Evolutionary conservation across 345 rosid species (phyloP).

Genomic region (Carallia pectinifolia): DNA sequence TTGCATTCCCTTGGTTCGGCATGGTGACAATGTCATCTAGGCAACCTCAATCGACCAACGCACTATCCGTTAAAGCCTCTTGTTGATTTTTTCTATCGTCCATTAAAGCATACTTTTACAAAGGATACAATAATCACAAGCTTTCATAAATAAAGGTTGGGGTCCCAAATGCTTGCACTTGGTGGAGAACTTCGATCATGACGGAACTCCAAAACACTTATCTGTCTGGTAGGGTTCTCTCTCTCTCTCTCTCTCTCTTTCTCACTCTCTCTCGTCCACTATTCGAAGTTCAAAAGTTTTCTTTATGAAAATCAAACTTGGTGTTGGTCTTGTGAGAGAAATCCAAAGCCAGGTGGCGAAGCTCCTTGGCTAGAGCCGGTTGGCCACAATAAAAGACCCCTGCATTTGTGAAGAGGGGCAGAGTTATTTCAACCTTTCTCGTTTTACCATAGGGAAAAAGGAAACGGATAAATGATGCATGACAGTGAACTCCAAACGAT

Average conservation of each 20-base stretch:
- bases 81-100: too few relatives aligned
- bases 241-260: neutral
- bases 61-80: slow-evolving; percentile 6
- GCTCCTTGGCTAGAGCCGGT: slow-evolving; percentile 64
- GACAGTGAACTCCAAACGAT: too few relatives aligned
- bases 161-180: neutral
- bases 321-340: slow-evolving; percentile 72
- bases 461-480: too few relatives aligned
- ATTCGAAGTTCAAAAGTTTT: slow-evolving; percentile 46
- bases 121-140: neutral
- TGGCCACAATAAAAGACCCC: slow-evolving; percentile 84
- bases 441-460: too few relatives aligned
- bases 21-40: too few relatives aligned
- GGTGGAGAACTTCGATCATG: neutral
- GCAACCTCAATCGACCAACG: slow-evolving; percentile 6
- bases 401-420: slow-evolving; percentile 25
- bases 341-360: slow-evolving; percentile 65
- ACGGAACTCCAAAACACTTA: neutral
- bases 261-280: neutral
- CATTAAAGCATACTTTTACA: neutral
- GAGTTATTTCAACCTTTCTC: neutral
- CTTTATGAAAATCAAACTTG: slow-evolving; percentile 75
- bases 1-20: too few relatives aligned
- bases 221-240: neutral
- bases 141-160: neutral